phyloP scores from a whole-genome alignment of 2,329 filamentous ascomycete species.

The Cladosporium sp. region DNA sequence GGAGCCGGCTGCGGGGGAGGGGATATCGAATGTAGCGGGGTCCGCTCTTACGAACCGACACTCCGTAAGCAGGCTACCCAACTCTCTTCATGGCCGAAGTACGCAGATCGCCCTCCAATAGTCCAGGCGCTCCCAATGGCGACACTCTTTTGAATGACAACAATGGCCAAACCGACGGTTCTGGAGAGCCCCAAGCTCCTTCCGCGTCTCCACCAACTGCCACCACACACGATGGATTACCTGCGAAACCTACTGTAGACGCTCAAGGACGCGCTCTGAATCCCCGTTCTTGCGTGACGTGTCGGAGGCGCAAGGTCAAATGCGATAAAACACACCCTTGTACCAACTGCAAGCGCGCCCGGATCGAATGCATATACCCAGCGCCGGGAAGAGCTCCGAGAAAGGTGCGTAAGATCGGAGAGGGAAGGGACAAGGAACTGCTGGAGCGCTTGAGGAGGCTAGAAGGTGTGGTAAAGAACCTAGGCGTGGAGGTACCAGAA shows the following conservation, averaged over 20 bases:
- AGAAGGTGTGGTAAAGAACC: slow-evolving; percentile 66
- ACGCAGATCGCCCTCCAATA: slow-evolving; percentile 9
- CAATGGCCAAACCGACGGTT: not conserved
- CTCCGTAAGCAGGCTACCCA: not conserved
- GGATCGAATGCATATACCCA: slow-evolving; percentile 70
- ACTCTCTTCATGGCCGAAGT: slow-evolving; percentile 11
- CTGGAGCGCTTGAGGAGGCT: slow-evolving; percentile 68
- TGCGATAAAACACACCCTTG: slow-evolving; percentile 77
- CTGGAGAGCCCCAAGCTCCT: not conserved
- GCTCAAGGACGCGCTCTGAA: slow-evolving; percentile 33
- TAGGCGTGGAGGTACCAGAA: slow-evolving; percentile 44
- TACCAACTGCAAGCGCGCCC: slow-evolving; percentile 66
- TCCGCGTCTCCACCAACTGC: not conserved
- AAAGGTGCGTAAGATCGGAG: slow-evolving; percentile 63
- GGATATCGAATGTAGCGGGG: slow-evolving; percentile 11
- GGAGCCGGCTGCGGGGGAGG: slow-evolving; percentile 12
- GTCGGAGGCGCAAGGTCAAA: slow-evolving; percentile 62
- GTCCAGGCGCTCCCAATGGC: not conserved
- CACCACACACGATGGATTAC: slow-evolving; percentile 1
- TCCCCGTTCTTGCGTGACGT: slow-evolving; percentile 48
- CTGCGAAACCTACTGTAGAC: slow-evolving; percentile 20
- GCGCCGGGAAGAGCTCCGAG: slow-evolving; percentile 69
- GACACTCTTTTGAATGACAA: not conserved
- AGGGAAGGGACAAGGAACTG: slow-evolving; percentile 56
- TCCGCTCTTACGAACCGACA: slow-evolving; percentile 2